Conservation (phyloP, 371 early-diverging fungal genomes). For the Syncephalastrum contaminatum region DNA sequence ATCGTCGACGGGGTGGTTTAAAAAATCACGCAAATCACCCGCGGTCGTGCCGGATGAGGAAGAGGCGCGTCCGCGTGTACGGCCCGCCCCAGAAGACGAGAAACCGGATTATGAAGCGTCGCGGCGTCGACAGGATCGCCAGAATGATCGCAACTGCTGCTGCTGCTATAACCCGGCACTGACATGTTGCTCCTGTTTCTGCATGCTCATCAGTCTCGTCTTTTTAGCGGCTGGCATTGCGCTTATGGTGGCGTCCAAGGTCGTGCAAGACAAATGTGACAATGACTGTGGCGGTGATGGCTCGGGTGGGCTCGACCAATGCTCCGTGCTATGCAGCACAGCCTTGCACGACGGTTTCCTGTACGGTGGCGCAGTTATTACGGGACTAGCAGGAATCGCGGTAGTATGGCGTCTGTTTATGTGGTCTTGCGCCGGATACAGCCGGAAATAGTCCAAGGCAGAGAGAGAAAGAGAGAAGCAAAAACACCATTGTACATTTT, state of each 20-base stretch:
- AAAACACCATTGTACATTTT: no score
- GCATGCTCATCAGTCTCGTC: slow-evolving; percentile 21
- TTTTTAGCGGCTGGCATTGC: slow-evolving; percentile 27
- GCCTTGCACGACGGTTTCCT: slow-evolving; percentile 19
- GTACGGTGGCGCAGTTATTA: slow-evolving; percentile 26
- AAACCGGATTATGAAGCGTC: slow-evolving; percentile 13
- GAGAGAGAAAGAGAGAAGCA: no score
- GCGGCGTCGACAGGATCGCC: slow-evolving; percentile 6
- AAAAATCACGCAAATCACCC: slow-evolving; percentile 3
- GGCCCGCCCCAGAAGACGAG: slow-evolving; percentile 18
- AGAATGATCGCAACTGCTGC: slow-evolving; percentile 2
- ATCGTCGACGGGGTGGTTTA: slow-evolving; percentile 4
- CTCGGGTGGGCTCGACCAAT: background rate
- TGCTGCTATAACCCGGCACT: slow-evolving; percentile 23
- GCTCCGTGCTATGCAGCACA: slow-evolving; percentile 9
- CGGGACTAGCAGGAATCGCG: slow-evolving; percentile 20
- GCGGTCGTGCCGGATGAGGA: no score
- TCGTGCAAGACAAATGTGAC: slow-evolving; percentile 19
- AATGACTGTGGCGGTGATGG: slow-evolving; percentile 11
- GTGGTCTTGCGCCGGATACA: slow-evolving; percentile 26
- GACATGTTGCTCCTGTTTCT: slow-evolving; percentile 28
- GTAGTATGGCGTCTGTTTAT: slow-evolving; percentile 23
- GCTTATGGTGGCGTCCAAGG: slow-evolving; percentile 22
- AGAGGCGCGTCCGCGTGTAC: background rate
- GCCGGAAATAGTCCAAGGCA: no score